A percentile compares a stretch with the other conserved stretches of the same genome.
Conservation (phyloP, 352 stramenopile genomes). For the Pythium aquatile region DNA sequence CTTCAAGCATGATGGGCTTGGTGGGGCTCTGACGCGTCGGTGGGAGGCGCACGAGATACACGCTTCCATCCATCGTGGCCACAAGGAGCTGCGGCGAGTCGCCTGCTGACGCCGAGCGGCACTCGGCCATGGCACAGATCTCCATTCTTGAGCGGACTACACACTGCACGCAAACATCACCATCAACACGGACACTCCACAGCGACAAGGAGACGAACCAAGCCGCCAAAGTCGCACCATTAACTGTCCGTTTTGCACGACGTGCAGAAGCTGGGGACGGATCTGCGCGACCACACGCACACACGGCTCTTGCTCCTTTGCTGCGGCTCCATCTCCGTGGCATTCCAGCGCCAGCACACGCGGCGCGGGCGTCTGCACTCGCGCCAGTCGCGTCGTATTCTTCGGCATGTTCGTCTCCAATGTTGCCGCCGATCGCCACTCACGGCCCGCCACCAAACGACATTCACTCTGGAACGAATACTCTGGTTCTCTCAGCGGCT, state of each 20-base stretch:
- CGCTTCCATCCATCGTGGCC: constrained; percentile 33
- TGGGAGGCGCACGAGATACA: constrained; percentile 41
- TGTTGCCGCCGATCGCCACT: background rate
- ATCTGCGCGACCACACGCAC: constrained; percentile 41
- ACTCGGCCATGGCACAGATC: constrained; percentile 37
- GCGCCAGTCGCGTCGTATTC: constrained; percentile 34
- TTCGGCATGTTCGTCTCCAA: background rate
- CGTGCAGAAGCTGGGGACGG: constrained; percentile 44
- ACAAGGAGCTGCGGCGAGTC: constrained; percentile 31
- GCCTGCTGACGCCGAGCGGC: background rate
- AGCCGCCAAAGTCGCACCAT: constrained; percentile 27
- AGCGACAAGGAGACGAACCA: no score
- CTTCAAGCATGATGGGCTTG: background rate
- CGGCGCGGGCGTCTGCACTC: constrained; percentile 38
- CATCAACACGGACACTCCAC: background rate
- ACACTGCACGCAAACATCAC: constrained; percentile 26
- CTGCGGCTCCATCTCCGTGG: background rate
- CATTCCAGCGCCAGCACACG: constrained; percentile 27
- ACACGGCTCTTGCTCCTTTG: background rate
- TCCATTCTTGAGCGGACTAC: constrained; percentile 38
- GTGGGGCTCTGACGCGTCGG: constrained; percentile 2
- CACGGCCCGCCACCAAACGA: background rate
- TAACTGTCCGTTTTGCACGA: constrained; percentile 39
- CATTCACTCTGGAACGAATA: constrained; percentile 1
- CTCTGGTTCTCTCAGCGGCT: constrained; percentile 1